Evolutionary conservation across 257 asterid species (phyloP), one percentile per base, ranked within the genome.

Genomic region (Catharanthus roseus): DNA sequence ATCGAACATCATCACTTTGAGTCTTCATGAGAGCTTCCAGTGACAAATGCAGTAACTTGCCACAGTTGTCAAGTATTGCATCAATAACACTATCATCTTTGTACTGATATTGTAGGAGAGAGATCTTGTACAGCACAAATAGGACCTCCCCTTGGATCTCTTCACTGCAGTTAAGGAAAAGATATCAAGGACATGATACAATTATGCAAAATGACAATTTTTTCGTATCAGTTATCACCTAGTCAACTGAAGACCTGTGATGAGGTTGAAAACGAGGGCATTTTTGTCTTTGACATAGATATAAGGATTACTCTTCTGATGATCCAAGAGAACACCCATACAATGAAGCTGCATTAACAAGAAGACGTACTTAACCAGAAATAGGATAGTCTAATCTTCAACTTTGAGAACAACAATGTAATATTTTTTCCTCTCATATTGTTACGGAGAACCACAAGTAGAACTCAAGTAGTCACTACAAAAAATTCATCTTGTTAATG

Each of bases 71-170:
- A 49, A 83, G 74, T 63, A 89, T 81, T 54, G 75, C 72, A 77
- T 86, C 90, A 65, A 78, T 47, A 56, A 77, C 77, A 74, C 80
- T 72, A 76, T 76, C 78, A 65, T 82, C 91, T 81, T 67, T 76
- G 81, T 76, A 77, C 69, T 77, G 77, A 65, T 81, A 83, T 57
- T 80, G 86, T 65, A 85, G 92, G 73, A 80, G 81, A 73, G 86
- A 85, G 57, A 81, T 72, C 79, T 85, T 86, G 82, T 88, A 91
- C 72, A 93, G 70, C 72, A 89, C 89, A 75, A 89, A 93, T 83
- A 91, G 79, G 79, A 88, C 85, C 88, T 93, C 99, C 82, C 97
- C 97, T 76, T 87, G 96, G 76, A 88, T 83, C 80, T 89, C 93
- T 69, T 93, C 99, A 74, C 99, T 93, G 80, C 34, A 83, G 18